phyloP scores from a whole-genome alignment of 176 grass and related monocot genomes.

The Aegilops speltoides region DNA sequence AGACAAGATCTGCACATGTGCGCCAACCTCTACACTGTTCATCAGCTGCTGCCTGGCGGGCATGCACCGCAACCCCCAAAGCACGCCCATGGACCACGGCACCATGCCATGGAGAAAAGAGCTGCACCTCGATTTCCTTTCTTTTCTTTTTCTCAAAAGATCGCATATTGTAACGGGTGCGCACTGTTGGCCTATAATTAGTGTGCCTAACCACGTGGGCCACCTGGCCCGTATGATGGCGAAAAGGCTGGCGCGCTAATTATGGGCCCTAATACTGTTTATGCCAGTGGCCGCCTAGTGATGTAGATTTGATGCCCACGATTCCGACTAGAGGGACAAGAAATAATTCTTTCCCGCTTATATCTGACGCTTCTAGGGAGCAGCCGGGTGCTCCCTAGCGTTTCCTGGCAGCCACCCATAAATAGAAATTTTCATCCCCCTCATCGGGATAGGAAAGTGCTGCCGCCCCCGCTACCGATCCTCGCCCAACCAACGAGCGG shows the following conservation, averaged over 20 bases:
- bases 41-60: too few relatives aligned
- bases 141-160: neutral
- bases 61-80: neutral
- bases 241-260: neutral
- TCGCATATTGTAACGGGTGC: neutral
- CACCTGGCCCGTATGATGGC: neutral
- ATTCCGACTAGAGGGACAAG: neutral
- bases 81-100: neutral
- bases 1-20: neutral
- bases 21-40: neutral
- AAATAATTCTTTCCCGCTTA: neutral
- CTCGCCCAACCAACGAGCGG: too few relatives aligned
- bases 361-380: too few relatives aligned
- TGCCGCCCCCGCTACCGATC: too few relatives aligned
- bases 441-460: too few relatives aligned
- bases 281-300: neutral
- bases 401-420: too few relatives aligned
- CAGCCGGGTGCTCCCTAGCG: too few relatives aligned
- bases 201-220: slow-evolving; percentile 16
- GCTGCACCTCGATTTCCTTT: neutral
- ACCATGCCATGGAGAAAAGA: too few relatives aligned
- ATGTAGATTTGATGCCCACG: slow-evolving; percentile 15
- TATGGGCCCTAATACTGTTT: neutral
- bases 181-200: neutral
- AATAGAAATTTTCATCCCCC: too few relatives aligned